phyloP scores from a whole-genome alignment of 495 filamentous ascomycete species.

The Daldinia bambusicola region DNA sequence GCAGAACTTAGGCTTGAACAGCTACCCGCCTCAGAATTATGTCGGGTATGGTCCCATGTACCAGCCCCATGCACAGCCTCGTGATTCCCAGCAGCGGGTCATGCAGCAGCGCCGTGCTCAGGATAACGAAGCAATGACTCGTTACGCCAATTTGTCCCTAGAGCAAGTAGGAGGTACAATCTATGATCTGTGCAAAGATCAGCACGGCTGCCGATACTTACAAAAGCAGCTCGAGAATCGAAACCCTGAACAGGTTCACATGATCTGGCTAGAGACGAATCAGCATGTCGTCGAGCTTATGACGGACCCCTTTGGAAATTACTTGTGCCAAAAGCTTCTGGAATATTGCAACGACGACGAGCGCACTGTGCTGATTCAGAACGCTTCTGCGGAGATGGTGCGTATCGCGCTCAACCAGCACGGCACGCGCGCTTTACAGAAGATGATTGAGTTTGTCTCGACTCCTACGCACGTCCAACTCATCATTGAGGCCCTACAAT shows the following conservation, averaged over 20 bases:
- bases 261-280: conserved; percentile 93
- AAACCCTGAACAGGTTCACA: conserved; percentile 80
- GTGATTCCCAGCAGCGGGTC: conserved; percentile 75
- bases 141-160: conserved; percentile 81
- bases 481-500: conserved; percentile 80
- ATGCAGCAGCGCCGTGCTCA: conserved; percentile 73
- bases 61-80: conserved; percentile 56
- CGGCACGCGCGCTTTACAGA: conserved; percentile 94
- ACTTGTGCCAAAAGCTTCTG: conserved; percentile 95
- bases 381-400: conserved; percentile 84
- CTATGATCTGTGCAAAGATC: conserved; percentile 91
- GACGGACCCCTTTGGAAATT: conserved; percentile 99
- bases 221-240: conserved; percentile 97
- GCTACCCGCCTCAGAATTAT: conserved; percentile 64
- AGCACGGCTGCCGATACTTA: conserved; percentile 93
- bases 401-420: conserved; percentile 95
- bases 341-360: conserved; percentile 94
- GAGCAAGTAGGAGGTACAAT: conserved; percentile 82
- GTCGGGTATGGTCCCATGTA: conserved; percentile 57
- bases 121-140: conserved; percentile 73
- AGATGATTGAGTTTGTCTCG: conserved; percentile 98
- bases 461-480: conserved; percentile 79
- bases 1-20: conserved; percentile 65
- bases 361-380: conserved; percentile 89
- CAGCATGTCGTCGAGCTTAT: conserved; percentile 94